Conservation (phyloP, 768 basidiomycete species). For the Tricholoma hemisulphureum region DNA sequence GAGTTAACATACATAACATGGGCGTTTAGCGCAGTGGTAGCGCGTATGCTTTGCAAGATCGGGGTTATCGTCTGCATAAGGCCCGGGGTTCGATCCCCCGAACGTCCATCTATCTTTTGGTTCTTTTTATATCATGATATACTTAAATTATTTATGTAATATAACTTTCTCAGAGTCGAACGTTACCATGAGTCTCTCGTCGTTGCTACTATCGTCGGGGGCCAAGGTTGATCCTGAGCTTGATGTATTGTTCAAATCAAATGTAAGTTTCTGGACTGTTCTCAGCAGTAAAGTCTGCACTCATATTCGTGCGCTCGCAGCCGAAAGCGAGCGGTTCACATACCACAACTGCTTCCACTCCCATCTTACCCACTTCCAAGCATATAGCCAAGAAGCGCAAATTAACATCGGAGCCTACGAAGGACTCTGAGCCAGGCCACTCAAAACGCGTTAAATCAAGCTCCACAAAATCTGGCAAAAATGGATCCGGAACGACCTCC, state of each 20-base stretch:
- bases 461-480: conserved; percentile 9
- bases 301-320: conserved; percentile 5
- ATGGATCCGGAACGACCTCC: neutral
- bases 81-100: conserved; percentile 15
- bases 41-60: conserved; percentile 13
- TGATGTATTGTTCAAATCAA: conserved; percentile 58
- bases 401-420: conserved; percentile 12
- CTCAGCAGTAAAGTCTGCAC: neutral
- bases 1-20: neutral
- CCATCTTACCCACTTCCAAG: conserved; percentile 24
- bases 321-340: conserved; percentile 4
- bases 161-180: too few species aligned
- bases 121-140: too few species aligned
- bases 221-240: conserved; percentile 57
- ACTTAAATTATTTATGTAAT: too few species aligned
- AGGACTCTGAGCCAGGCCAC: neutral
- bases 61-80: conserved; percentile 3
- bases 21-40: conserved; percentile 7
- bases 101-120: conserved; percentile 13
- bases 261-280: conserved; percentile 36
- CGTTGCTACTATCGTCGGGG: conserved; percentile 47
- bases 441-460: conserved; percentile 28
- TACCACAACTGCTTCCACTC: conserved; percentile 8
- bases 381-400: conserved; percentile 33
- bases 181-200: conserved; percentile 60